These are phyloP conservation scores for Arabis alpina DNA, from an alignment of 345 rosid genomes.

Conservation along the genomic window DNA sequence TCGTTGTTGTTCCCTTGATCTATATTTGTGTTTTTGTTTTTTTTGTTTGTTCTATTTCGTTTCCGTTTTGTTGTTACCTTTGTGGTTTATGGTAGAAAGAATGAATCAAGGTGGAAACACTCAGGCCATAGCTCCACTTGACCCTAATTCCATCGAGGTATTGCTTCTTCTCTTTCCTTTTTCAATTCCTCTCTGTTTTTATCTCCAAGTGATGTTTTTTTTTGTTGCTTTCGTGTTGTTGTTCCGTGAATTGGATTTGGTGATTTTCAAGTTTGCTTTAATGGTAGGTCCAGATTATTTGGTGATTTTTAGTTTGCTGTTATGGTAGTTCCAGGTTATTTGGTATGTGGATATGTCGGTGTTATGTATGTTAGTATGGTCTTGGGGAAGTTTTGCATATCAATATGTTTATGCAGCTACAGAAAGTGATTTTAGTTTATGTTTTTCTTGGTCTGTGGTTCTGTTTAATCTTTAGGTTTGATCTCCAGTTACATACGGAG, in stretches of 20 bases:
- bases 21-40: neutral
- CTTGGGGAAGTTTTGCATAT: neutral
- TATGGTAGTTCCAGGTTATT: too few relatives aligned
- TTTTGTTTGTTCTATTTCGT: constrained; percentile 23
- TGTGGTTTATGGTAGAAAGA: constrained; percentile 54
- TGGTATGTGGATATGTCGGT: neutral
- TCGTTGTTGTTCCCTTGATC: constrained; percentile 13
- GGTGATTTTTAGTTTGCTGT: neutral
- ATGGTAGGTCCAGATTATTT: neutral
- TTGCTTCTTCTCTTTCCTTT: neutral
- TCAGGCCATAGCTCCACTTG: constrained; percentile 60
- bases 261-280: neutral
- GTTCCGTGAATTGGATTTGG: constrained; percentile 16
- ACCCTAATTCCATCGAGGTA: constrained; percentile 79
- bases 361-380: neutral
- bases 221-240: neutral
- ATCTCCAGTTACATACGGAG: neutral
- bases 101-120: constrained; percentile 83
- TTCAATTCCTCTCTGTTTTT: neutral
- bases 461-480: too few relatives aligned
- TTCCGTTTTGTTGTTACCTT: constrained; percentile 26
- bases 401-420: constrained; percentile 17
- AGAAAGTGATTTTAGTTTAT: constrained; percentile 1
- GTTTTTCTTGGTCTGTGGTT: neutral
- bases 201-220: neutral